Evolutionary conservation across 768 basidiomycete genomes (phyloP), one percentile per base, ranked within the genome.

Genomic region (Rhodotorula diobovata): DNA sequence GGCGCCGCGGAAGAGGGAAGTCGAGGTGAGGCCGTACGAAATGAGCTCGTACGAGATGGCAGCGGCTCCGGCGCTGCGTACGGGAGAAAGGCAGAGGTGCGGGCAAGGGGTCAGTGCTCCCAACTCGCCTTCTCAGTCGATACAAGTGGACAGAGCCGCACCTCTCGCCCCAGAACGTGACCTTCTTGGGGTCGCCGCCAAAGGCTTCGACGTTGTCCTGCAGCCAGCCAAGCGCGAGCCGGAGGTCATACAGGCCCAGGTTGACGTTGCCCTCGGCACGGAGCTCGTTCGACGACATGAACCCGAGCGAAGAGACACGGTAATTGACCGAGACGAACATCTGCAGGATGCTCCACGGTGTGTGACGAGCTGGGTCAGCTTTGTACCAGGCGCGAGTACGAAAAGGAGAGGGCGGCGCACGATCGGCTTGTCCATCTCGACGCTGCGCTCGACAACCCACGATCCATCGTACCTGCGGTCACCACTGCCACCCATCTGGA

Each of bases 161-260:
- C 66, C 56, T 53, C 41, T 76, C 71, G 8, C 74, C 74, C 67
- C 67, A 71, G 20, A 75, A 61, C 11, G 74, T 72, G 0, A 83
- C 86, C 80, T 87, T 88, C 21, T 79, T 71, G 23, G 85, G 84
- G 78, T 88, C 85, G 2, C 88, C 88, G 23, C 87, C 87, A 75
- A 89, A 89, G 6, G 83, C 83, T 5, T 81, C 83, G 28, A 89
- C 85, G 74, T 90, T 87, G 28, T 86, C 81, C 71, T 88, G 84
- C 1, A 89, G 80, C 78, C 88, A 90, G 25, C 80, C 73, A 0
- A 90, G 79, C 0, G 87, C 87, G 45, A 82, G 80, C 2, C 83
- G 81, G 62, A 68, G 71, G 56, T 72, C 71, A 48, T 68, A 68
- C 2, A 72, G 54, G 4, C 71, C 71, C 32, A 61, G 51, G 39